Conservation (phyloP, 495 filamentous ascomycete genomes). For the Aspergillus cavernicola region DNA sequence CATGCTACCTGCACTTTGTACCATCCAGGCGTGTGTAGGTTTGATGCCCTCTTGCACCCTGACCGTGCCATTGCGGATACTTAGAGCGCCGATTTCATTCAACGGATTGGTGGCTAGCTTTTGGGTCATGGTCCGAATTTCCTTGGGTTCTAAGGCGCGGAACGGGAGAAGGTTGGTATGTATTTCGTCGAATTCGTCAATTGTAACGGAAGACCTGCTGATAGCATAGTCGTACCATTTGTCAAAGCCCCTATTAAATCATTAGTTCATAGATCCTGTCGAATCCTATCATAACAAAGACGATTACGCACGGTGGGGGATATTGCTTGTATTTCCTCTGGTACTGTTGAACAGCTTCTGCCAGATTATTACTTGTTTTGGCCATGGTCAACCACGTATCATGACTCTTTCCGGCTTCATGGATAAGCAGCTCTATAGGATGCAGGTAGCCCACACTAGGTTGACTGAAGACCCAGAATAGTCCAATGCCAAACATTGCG, state of each 20-base stretch:
- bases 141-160: slow-evolving; percentile 60
- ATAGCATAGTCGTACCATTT: slow-evolving; percentile 73
- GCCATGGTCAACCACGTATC: slow-evolving; percentile 34
- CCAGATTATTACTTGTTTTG: slow-evolving; percentile 33
- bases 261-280: too few relatives aligned
- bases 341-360: slow-evolving; percentile 40
- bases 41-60: slow-evolving; percentile 41
- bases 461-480: slow-evolving; percentile 30
- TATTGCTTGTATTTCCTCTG: slow-evolving; percentile 41
- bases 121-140: slow-evolving; percentile 50
- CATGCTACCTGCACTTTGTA: slow-evolving; percentile 57
- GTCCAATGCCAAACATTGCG: slow-evolving; percentile 23
- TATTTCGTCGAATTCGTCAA: slow-evolving; percentile 77
- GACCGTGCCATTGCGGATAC: slow-evolving; percentile 44
- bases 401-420: slow-evolving; percentile 36
- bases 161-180: slow-evolving; percentile 67
- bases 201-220: slow-evolving; percentile 56
- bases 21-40: slow-evolving; percentile 55
- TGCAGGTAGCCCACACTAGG: slow-evolving; percentile 29
- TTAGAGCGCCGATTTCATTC: slow-evolving; percentile 48
- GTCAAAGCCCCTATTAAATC: slow-evolving; percentile 35
- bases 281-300: slow-evolving; percentile 16
- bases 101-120: slow-evolving; percentile 43
- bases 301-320: slow-evolving; percentile 40
- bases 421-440: slow-evolving; percentile 49